phyloP scores from a whole-genome alignment of 2,329 filamentous ascomycete species.

The Diaporthe sp. region DNA sequence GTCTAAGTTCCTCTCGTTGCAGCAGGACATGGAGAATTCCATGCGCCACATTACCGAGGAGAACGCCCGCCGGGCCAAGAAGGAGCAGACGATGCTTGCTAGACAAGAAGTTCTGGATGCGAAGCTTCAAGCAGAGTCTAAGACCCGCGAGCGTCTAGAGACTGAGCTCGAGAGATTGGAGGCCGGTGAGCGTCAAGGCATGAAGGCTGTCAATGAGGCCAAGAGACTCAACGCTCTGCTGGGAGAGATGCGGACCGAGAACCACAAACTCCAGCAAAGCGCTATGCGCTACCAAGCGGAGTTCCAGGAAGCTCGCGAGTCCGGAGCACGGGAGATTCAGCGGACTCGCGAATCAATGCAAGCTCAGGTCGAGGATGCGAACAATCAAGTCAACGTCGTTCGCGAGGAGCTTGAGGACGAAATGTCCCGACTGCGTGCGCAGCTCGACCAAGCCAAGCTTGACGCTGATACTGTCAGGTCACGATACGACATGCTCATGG shows the following conservation, averaged over 20 bases:
- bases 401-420: conserved; percentile 86
- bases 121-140: conserved; percentile 78
- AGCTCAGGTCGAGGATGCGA: conserved; percentile 83
- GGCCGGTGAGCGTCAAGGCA: conserved; percentile 70
- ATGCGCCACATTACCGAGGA: conserved; percentile 85
- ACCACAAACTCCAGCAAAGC: conserved; percentile 76
- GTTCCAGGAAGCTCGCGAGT: conserved; percentile 84
- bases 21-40: conserved; percentile 86
- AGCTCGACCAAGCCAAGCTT: conserved; percentile 81
- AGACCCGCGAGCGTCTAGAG: conserved; percentile 74
- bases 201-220: conserved; percentile 71
- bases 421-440: conserved; percentile 75
- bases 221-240: conserved; percentile 68
- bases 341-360: conserved; percentile 83
- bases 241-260: conserved; percentile 71
- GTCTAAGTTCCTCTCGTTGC: conserved; percentile 83
- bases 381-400: conserved; percentile 85
- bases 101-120: conserved; percentile 84
- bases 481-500: conserved; percentile 84
- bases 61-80: conserved; percentile 80
- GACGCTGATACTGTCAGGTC: conserved; percentile 85
- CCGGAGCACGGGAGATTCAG: conserved; percentile 82
- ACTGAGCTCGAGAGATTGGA: conserved; percentile 74
- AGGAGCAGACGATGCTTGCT: conserved; percentile 82
- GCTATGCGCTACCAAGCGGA: conserved; percentile 81